Evolutionary conservation across 768 basidiomycete genomes (phyloP).

Genomic region (Asterophora parasitica): DNA sequence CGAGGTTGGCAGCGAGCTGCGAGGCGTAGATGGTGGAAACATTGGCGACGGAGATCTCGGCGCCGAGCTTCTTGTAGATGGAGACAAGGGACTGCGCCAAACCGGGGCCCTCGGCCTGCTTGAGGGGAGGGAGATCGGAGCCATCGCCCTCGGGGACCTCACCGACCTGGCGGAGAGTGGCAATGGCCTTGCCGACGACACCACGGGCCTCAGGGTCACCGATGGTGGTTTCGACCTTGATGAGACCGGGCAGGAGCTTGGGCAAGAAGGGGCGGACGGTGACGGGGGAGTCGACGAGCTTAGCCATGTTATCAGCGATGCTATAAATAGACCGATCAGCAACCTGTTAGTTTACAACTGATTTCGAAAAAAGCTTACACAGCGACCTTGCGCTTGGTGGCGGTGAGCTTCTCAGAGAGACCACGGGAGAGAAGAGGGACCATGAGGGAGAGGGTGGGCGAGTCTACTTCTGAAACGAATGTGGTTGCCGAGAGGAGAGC

Average conservation of each 20-base stretch:
- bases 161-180: slow-evolving; percentile 92
- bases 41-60: slow-evolving; percentile 49
- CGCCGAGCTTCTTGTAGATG: slow-evolving; percentile 84
- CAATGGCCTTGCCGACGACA: slow-evolving; percentile 87
- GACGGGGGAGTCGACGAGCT: slow-evolving; percentile 91
- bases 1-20: slow-evolving; percentile 77
- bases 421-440: slow-evolving; percentile 93
- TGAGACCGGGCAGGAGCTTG: slow-evolving; percentile 88
- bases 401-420: slow-evolving; percentile 89
- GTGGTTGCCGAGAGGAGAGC: slow-evolving; percentile 95
- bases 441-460: slow-evolving; percentile 95
- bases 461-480: slow-evolving; percentile 99
- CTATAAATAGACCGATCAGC: slow-evolving; percentile 33
- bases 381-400: slow-evolving; percentile 96
- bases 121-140: slow-evolving; percentile 84
- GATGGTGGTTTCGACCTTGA: slow-evolving; percentile 93
- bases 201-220: slow-evolving; percentile 98
- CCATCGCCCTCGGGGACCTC: slow-evolving; percentile 89
- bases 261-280: slow-evolving; percentile 97
- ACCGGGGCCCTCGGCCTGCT: slow-evolving; percentile 65
- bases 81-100: slow-evolving; percentile 61
- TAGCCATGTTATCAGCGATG: slow-evolving; percentile 97
- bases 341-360: slow-evolving; percentile 15
- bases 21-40: slow-evolving; percentile 66
- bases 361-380: slow-evolving; percentile 55